Evolutionary conservation across 768 basidiomycete genomes (phyloP).

Genomic region (Pisolithus microcarpus): DNA sequence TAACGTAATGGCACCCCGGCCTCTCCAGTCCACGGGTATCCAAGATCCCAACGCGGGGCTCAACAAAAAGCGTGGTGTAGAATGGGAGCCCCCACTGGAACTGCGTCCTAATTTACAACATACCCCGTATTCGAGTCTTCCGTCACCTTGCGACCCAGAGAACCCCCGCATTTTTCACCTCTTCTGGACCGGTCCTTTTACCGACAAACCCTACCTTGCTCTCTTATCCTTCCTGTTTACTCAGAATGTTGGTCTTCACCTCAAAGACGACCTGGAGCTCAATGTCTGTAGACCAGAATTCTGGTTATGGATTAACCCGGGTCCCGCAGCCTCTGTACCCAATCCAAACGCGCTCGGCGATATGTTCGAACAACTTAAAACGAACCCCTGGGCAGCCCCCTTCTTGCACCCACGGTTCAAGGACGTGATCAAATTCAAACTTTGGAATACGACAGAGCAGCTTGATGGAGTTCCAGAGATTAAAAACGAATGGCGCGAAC

Average conservation of each 20-base stretch:
- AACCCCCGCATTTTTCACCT: conserved; percentile 92
- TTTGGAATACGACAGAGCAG: conserved; percentile 99
- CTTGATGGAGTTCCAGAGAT: conserved; percentile 88
- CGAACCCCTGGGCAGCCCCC: conserved; percentile 91
- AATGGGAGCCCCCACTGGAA: conserved; percentile 50
- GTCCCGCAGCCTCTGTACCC: conserved; percentile 86
- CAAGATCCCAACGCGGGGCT: conserved; percentile 50
- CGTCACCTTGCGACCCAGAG: conserved; percentile 71
- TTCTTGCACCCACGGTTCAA: conserved; percentile 91
- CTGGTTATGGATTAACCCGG: conserved; percentile 98
- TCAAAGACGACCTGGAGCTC: conserved; percentile 37
- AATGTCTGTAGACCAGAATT: conserved; percentile 78
- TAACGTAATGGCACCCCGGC: conserved; percentile 26
- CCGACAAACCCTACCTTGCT: conserved; percentile 96
- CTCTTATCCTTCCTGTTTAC: conserved; percentile 93
- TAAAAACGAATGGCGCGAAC: conserved; percentile 80
- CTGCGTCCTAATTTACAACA: conserved; percentile 48
- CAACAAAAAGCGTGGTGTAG: conserved; percentile 48
- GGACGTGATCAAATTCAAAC: conserved; percentile 87
- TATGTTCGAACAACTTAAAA: conserved; percentile 76
- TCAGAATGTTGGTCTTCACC: conserved; percentile 83
- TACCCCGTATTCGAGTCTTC: conserved; percentile 48
- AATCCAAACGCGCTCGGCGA: conserved; percentile 74
- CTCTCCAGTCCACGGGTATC: conserved; percentile 21
- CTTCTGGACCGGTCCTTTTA: conserved; percentile 99